Evolutionary conservation across 768 basidiomycete genomes (phyloP).

Genomic region (Tephrocybe sp.): DNA sequence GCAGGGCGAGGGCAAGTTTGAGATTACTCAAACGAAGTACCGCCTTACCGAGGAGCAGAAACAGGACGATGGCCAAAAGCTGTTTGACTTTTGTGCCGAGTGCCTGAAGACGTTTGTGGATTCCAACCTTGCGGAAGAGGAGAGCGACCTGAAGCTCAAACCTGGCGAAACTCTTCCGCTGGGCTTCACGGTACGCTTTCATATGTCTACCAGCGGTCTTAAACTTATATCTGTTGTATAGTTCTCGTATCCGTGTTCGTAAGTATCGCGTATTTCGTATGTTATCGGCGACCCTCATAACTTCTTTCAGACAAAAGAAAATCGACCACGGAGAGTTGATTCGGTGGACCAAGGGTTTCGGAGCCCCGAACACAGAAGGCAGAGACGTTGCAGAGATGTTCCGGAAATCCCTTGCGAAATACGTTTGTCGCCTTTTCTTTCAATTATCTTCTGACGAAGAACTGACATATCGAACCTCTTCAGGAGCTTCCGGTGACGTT

Average conservation of each 20-base stretch:
- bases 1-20: conserved; percentile 93
- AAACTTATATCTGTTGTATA: too few relatives aligned
- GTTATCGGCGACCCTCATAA: not conserved
- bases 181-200: conserved; percentile 81
- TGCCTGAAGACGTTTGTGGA: conserved; percentile 88
- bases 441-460: not conserved
- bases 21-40: conserved; percentile 97
- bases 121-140: conserved; percentile 57
- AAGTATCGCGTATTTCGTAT: conserved; percentile 37
- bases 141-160: conserved; percentile 46
- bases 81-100: conserved; percentile 98
- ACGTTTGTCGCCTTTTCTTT: conserved; percentile 46
- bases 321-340: conserved; percentile 95
- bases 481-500: conserved; percentile 84
- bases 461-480: conserved; percentile 1
- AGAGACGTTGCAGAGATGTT: conserved; percentile 94
- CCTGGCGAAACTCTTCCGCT: conserved; percentile 69
- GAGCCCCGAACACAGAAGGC: conserved; percentile 88
- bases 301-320: conserved; percentile 67
- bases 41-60: conserved; percentile 97
- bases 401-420: conserved; percentile 72
- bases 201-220: not conserved
- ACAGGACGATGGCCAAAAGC: conserved; percentile 90
- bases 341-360: conserved; percentile 99
- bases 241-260: conserved; percentile 97